phyloP scores from a whole-genome alignment of 306 rosid genomes.

The Sicyos baderoa region DNA sequence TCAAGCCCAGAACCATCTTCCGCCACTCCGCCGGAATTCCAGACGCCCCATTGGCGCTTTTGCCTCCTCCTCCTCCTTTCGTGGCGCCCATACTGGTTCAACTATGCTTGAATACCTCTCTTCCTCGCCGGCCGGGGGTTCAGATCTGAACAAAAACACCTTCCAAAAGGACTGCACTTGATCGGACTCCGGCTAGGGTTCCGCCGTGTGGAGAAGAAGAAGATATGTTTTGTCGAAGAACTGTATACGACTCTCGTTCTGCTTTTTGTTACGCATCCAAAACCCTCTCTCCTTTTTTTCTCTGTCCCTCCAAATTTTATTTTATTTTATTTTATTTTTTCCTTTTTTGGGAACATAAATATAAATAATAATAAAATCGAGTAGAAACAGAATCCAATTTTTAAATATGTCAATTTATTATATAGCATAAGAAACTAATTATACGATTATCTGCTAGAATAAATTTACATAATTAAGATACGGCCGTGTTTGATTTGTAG shows the following conservation, averaged over 20 bases:
- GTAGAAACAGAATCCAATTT: not conserved
- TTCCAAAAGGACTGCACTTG: slow-evolving; percentile 18
- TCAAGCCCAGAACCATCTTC: slow-evolving; percentile 86
- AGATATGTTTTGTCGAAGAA: slow-evolving; percentile 14
- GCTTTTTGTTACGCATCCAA: slow-evolving; percentile 25
- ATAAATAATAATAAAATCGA: too few species aligned
- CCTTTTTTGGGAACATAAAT: not conserved
- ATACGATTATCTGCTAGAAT: too few species aligned
- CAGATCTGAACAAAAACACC: slow-evolving; percentile 35
- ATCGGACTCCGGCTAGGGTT: slow-evolving; percentile 31
- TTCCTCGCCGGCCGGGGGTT: slow-evolving; percentile 23
- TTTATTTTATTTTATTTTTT: slow-evolving; percentile 1
- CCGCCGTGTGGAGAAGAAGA: slow-evolving; percentile 37
- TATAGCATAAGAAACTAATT: too few species aligned
- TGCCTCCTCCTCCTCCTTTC: slow-evolving; percentile 44
- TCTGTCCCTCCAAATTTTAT: not conserved
- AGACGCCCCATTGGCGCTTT: slow-evolving; percentile 51
- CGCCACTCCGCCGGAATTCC: slow-evolving; percentile 71
- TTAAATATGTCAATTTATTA: not conserved
- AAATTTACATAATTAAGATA: too few species aligned
- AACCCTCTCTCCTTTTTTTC: slow-evolving; percentile 25
- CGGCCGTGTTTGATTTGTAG: too few species aligned
- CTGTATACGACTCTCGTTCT: slow-evolving; percentile 13
- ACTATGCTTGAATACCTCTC: slow-evolving; percentile 10
- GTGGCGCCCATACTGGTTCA: slow-evolving; percentile 53